Base-by-base conservation (phyloP, 345 rosid species). In the Zanthoxylum bungeanum region DNA sequence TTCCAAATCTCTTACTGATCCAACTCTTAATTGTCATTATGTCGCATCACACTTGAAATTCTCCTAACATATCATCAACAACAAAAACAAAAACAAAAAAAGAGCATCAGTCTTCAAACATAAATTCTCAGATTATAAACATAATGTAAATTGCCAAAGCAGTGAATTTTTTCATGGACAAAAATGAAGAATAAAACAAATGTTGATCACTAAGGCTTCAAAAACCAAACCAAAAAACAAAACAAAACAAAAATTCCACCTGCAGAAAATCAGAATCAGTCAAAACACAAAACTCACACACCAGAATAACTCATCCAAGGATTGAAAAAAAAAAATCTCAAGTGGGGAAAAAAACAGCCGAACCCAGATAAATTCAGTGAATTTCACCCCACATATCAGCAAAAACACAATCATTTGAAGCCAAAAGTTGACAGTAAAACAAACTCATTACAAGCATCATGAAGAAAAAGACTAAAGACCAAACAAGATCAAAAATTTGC, bases 21-120 rank as follows among this genome's bases (percentile, higher is more conserved):
- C 90, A 80, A 60, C 62, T 50, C 75, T 81, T 84, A 71, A 80
- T 73, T 71, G 56, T 83, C 91, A 85, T 87, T 22, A 66, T 79
- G 77, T 49, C 55, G 77, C 78, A 75, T 77, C 34, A 75, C 78
- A 42, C 75, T 81, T 37, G 72, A 73, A 65, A 76, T 65, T 73
- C 76, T 70, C 71, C 85, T 73, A 70, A 42, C 56, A 59, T 6
- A 65, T 49, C 33, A 75, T 55, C 58, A 68, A 68, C 14, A 63
- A 21, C 46, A 64, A 64, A 59, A 40, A 69, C 11, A 56, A 52
- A 68, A 64, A 64, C 72, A n/a, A n/a, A n/a, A n/a, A n/a, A n/a
- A n/a, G n/a, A n/a, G n/a, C n/a, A n/a, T n/a, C n/a, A n/a, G n/a
- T n/a, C n/a, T n/a, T n/a, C n/a, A n/a, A n/a, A n/a, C 25, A 17